These are phyloP conservation scores for Cryptococcus amylolentus DNA, from an alignment of 1,284 basidiomycete genomes.

Conservation along the genomic window DNA sequence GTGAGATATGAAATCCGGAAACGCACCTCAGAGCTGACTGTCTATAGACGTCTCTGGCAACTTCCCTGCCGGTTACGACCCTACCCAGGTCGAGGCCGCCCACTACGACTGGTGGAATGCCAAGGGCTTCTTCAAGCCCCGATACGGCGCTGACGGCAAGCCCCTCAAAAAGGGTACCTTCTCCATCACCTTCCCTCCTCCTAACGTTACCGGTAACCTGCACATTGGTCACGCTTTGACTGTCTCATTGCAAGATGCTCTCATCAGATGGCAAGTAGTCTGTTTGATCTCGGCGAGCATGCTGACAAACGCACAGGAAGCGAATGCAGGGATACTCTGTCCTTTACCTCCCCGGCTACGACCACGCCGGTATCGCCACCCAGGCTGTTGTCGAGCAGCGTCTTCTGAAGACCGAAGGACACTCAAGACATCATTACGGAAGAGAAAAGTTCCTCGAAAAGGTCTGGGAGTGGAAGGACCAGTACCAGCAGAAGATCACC, in stretches of 20 bases:
- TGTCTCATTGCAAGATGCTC: slow-evolving; percentile 83
- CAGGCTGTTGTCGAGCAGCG: slow-evolving; percentile 97
- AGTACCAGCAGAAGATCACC: slow-evolving; percentile 91
- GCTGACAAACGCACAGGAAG: slow-evolving; percentile 60
- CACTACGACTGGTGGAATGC: slow-evolving; percentile 99
- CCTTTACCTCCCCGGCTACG: slow-evolving; percentile 90
- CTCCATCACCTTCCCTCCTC: slow-evolving; percentile 87
- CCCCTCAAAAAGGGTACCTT: slow-evolving; percentile 64
- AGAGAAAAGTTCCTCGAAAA: slow-evolving; percentile 87
- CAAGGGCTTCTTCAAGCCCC: slow-evolving; percentile 85
- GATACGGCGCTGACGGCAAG: slow-evolving; percentile 59
- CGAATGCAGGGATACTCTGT: slow-evolving; percentile 93
- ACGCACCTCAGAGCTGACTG: too few relatives aligned
- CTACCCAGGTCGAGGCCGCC: slow-evolving; percentile 87
- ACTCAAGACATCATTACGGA: slow-evolving; percentile 89
- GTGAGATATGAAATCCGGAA: slow-evolving; percentile 48
- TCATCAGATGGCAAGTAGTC: slow-evolving; percentile 72
- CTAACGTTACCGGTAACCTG: slow-evolving; percentile 96
- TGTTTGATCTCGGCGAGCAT: not conserved
- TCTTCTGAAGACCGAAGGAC: slow-evolving; percentile 74
- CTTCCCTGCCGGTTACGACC: slow-evolving; percentile 83
- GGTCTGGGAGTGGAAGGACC: slow-evolving; percentile 96
- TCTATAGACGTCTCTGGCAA: slow-evolving; percentile 67
- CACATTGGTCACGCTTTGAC: slow-evolving; percentile 97
- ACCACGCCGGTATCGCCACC: slow-evolving; percentile 98